phyloP scores from a whole-genome alignment of 257 asterid genomes.

The Galeopsis tetrahit region DNA sequence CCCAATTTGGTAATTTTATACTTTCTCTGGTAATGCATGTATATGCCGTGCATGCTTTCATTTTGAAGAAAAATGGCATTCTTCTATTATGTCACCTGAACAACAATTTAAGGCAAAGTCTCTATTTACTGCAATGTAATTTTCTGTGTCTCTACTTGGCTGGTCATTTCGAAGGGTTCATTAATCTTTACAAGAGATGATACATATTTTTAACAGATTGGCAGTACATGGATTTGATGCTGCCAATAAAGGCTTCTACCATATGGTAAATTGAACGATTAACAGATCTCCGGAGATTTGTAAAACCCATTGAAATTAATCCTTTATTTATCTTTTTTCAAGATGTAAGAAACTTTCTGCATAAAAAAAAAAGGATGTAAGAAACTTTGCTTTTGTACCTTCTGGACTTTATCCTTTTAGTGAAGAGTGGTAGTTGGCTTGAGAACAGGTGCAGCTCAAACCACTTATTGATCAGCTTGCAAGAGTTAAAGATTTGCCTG shows the following conservation, averaged over 20 bases:
- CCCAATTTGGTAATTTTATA: not conserved
- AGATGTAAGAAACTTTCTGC: slow-evolving; percentile 18
- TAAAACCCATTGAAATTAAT: not conserved
- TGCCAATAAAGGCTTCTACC: slow-evolving; percentile 31
- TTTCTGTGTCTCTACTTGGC: slow-evolving; percentile 26
- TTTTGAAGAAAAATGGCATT: not conserved
- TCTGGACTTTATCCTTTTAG: slow-evolving; percentile 6
- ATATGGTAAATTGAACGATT: slow-evolving; percentile 36
- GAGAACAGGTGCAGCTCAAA: slow-evolving; percentile 78
- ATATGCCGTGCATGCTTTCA: slow-evolving; percentile 8
- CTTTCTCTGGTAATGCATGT: not conserved
- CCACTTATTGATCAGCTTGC: slow-evolving; percentile 83
- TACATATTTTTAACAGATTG: slow-evolving; percentile 34
- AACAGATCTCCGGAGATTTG: slow-evolving; percentile 17
- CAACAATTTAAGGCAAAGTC: not conserved
- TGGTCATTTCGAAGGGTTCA: slow-evolving; percentile 24
- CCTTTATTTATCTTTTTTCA: not conserved
- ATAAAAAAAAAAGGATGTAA: not conserved
- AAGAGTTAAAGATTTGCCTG: slow-evolving; percentile 85
- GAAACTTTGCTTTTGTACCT: slow-evolving; percentile 27
- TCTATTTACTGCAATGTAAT: not conserved
- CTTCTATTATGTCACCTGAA: slow-evolving; percentile 3
- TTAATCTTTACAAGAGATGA: slow-evolving; percentile 26
- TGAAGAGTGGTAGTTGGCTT: slow-evolving; percentile 38
- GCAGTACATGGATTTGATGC: slow-evolving; percentile 35